phyloP scores from a whole-genome alignment of 179 eudicot genomes.

The Patellifolia procumbens region DNA sequence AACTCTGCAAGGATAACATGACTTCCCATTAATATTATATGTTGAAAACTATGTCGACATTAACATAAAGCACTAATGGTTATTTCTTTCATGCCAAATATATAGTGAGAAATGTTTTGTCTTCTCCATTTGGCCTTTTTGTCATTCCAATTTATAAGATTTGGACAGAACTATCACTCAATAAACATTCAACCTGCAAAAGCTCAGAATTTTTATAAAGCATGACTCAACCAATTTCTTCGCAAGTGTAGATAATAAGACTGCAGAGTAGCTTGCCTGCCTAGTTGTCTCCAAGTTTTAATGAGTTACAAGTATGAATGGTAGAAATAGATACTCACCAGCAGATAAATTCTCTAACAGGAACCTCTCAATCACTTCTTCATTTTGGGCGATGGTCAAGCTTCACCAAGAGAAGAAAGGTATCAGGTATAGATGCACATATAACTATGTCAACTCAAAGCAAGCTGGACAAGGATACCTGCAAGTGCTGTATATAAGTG shows the following conservation, averaged over 20 bases:
- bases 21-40: background rate
- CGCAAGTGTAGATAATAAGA: background rate
- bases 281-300: background rate
- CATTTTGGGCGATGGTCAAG: slow-evolving; percentile 92
- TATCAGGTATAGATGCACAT: slow-evolving; percentile 6
- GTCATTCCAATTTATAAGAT: background rate
- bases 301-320: background rate
- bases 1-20: slow-evolving; percentile 50
- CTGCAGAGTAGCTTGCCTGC: background rate
- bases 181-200: background rate
- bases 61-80: background rate
- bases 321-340: slow-evolving; percentile 41
- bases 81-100: background rate
- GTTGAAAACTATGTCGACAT: background rate
- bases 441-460: background rate
- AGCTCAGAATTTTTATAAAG: background rate
- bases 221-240: background rate
- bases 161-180: background rate
- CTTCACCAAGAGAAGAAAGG: slow-evolving; percentile 40
- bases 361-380: slow-evolving; percentile 82
- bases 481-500: slow-evolving; percentile 95
- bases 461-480: slow-evolving; percentile 43
- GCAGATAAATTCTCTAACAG: slow-evolving; percentile 67
- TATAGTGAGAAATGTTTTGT: background rate
- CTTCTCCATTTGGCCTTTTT: background rate